Percentiles rank a stretch among this genome's conserved stretches.
phyloP scores from a whole-genome alignment of 371 early-diverging fungal species.

The Circinella minor region DNA sequence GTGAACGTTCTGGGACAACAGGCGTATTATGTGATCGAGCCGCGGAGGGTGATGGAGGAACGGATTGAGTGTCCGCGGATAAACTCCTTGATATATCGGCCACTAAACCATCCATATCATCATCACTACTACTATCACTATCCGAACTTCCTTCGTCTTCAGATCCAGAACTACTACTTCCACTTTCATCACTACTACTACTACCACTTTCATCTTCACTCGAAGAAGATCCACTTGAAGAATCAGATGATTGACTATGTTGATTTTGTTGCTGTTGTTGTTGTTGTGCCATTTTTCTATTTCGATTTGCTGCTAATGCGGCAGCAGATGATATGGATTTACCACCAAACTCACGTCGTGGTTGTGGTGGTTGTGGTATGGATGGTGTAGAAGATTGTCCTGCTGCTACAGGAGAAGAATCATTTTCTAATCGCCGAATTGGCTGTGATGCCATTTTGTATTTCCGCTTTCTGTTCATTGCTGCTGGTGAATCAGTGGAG shows the following conservation, averaged over 20 bases:
- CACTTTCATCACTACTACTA: constrained; percentile 14
- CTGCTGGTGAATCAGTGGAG: neutral
- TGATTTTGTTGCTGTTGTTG: neutral
- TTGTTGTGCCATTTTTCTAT: neutral
- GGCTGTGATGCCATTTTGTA: constrained; percentile 25
- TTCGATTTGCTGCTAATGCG: constrained; percentile 2
- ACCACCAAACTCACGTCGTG: neutral
- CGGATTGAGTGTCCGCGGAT: constrained; percentile 9
- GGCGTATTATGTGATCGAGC: constrained; percentile 3
- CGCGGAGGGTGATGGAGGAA: constrained; percentile 8
- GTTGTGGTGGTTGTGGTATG: neutral
- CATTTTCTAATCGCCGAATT: constrained; percentile 16
- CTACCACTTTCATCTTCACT: constrained; percentile 18
- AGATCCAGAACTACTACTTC: constrained; percentile 18
- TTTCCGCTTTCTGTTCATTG: constrained; percentile 9
- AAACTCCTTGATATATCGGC: constrained; percentile 19
- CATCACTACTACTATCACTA: constrained; percentile 18
- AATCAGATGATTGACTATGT: constrained; percentile 3
- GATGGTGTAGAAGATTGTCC: neutral
- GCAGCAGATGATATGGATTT: constrained; percentile 8
- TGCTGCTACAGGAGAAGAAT: constrained; percentile 5
- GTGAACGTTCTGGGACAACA: neutral
- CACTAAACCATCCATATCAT: constrained; percentile 20
- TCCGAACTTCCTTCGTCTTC: constrained; percentile 11
- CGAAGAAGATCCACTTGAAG: constrained; percentile 18